phyloP scores from a whole-genome alignment of 257 asterid genomes.

The Rhazya stricta region DNA sequence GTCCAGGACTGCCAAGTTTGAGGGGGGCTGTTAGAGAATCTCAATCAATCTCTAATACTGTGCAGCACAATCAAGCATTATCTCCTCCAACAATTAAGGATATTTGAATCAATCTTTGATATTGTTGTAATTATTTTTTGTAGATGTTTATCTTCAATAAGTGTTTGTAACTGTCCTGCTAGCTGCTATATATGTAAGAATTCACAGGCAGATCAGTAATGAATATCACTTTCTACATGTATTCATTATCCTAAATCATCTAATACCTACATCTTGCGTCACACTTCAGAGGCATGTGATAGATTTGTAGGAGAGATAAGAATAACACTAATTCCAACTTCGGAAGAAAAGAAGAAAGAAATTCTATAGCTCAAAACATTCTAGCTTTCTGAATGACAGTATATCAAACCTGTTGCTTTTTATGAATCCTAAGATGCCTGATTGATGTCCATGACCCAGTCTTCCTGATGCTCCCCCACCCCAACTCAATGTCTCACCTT shows the following conservation, averaged over 20 bases:
- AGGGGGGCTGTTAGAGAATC: no score
- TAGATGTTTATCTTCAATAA: no score
- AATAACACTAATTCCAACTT: neutral
- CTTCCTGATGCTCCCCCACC: slow-evolving; percentile 93
- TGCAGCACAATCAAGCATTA: no score
- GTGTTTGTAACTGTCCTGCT: no score
- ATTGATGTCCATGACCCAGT: slow-evolving; percentile 91
- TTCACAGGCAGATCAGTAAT: no score
- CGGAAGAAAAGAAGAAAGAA: slow-evolving; percentile 5
- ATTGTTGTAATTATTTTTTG: no score
- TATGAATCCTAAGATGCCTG: slow-evolving; percentile 67
- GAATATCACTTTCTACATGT: no score
- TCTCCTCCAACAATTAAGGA: no score
- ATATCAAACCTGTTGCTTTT: slow-evolving; percentile 62
- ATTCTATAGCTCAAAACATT: neutral
- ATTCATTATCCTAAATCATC: neutral
- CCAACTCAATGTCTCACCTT: slow-evolving; percentile 95
- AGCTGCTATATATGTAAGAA: no score
- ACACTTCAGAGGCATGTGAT: neutral
- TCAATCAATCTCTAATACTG: no score
- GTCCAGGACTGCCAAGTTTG: no score
- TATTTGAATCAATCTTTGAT: no score
- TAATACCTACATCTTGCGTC: neutral
- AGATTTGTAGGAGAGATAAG: neutral
- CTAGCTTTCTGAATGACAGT: slow-evolving; percentile 13